Percentiles rank a stretch among this genome's conserved stretches.
Conservation (phyloP, 345 rosid genomes). For the Clarkia xantiana region DNA sequence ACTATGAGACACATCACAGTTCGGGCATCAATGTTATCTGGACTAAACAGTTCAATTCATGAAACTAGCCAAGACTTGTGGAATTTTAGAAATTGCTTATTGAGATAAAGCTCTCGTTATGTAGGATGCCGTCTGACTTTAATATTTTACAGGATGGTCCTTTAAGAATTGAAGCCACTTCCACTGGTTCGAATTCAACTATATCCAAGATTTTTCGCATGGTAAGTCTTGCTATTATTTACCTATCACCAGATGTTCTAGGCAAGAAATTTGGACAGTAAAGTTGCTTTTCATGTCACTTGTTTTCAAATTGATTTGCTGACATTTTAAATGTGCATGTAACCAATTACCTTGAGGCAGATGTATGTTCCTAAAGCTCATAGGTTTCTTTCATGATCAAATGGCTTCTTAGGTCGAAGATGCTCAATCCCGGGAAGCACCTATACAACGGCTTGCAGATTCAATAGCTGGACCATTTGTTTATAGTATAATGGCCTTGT, state of each 20-base stretch:
- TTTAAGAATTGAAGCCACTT: constrained; percentile 63
- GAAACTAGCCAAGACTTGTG: too few relatives aligned
- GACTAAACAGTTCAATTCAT: too few relatives aligned
- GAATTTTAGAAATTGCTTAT: too few relatives aligned
- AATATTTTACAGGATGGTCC: constrained; percentile 78
- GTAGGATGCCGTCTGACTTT: background rate
- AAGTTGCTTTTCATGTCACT: background rate
- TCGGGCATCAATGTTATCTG: too few relatives aligned
- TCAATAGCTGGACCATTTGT: constrained; percentile 94
- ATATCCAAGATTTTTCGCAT: constrained; percentile 75
- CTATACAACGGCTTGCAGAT: constrained; percentile 91
- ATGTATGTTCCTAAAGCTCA: background rate
- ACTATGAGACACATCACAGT: too few relatives aligned
- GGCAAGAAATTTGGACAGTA: background rate
- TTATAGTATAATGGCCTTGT: constrained; percentile 62
- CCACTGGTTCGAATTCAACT: constrained; percentile 76
- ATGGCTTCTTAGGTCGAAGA: constrained; percentile 53
- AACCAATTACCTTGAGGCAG: background rate
- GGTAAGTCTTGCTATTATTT: constrained; percentile 31
- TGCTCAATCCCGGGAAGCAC: constrained; percentile 93
- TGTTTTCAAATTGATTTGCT: background rate
- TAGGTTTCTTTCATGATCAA: too few relatives aligned
- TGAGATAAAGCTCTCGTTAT: too few relatives aligned
- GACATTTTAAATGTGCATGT: too few relatives aligned
- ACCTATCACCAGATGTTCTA: background rate